Base-by-base conservation (phyloP, 345 rosid species). In the Dipteronia sinensis region DNA sequence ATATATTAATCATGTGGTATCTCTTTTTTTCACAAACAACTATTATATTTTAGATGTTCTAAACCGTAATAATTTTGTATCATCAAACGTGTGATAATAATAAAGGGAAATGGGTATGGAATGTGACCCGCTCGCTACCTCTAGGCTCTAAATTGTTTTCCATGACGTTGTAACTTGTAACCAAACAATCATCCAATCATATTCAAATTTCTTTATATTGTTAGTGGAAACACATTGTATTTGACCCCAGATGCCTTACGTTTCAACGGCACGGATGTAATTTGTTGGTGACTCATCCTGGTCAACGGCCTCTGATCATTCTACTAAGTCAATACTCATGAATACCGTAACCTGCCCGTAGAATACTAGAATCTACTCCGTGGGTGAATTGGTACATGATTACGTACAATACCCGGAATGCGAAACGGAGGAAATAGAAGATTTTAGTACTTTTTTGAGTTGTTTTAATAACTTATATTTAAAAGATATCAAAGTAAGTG, bases 161-260 rank as follows among this genome's bases (percentile, higher is more conserved):
- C 49, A 19, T 65, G 77, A 75, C 77, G 38, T 23, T 65, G 1
- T 49, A 65, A 47, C 71, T 23, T 65, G 1, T 49, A 65, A 47
- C 71, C 47, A 72, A 40, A 73, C 31, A 15, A 73, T 59, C n/a
- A 1, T 59, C 53, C 51, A 59, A 40, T 73, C 38, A 16, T 3
- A 16, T 25, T 58, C 31, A 8, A 10, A 34, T 34, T 73, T 51
- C 1, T 10, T 31, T 31, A 20, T 10, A 55, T 31, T 70, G 16
- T 49, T 51, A 51, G 38, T 34, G 4, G 6, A 34, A 34, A 34
- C 38, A 34, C 38, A 25, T 25, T 69, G 38, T 46, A 15, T 15
- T 15, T 47, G 72, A 51, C 59, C 56, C 55, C 55, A 49, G 17
- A 12, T 12, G 55, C 16, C n/a, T 13, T 56, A 56, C 62, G n/a